phyloP scores from a whole-genome alignment of 257 asterid species.

The Plantago ovata region DNA sequence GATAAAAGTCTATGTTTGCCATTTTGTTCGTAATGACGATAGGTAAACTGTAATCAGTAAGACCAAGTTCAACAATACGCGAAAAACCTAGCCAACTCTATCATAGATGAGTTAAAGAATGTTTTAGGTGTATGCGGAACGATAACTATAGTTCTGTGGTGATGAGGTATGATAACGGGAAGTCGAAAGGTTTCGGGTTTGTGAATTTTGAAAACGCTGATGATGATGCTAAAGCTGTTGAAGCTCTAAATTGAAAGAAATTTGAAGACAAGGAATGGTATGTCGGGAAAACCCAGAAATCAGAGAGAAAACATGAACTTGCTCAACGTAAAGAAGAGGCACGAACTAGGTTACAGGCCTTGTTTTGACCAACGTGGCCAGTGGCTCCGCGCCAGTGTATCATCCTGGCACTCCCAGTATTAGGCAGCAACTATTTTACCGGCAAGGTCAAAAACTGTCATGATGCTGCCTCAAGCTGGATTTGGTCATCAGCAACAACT shows the following conservation, averaged over 20 bases:
- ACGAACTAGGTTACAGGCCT: too few species aligned
- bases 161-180: neutral
- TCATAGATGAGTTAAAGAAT: constrained; percentile 22
- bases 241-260: constrained; percentile 24
- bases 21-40: too few species aligned
- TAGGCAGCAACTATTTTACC: too few species aligned
- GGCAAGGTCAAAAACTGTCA: too few species aligned
- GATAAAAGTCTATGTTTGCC: too few species aligned
- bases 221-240: constrained; percentile 25
- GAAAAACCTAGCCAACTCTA: constrained; percentile 26
- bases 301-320: neutral
- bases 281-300: constrained; percentile 20
- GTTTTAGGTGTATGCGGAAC: neutral
- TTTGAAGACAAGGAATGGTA: constrained; percentile 28
- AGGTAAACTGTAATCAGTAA: too few species aligned
- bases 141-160: neutral
- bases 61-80: too few species aligned
- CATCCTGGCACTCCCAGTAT: too few species aligned
- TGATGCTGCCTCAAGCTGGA: constrained; percentile 34
- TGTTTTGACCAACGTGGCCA: too few species aligned
- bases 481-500: constrained; percentile 61
- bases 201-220: too few species aligned
- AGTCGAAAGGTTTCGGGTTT: neutral
- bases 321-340: too few species aligned
- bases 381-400: too few species aligned